Evolutionary conservation across 306 rosid species (phyloP).

Genomic region (Inga leiocalycina): DNA sequence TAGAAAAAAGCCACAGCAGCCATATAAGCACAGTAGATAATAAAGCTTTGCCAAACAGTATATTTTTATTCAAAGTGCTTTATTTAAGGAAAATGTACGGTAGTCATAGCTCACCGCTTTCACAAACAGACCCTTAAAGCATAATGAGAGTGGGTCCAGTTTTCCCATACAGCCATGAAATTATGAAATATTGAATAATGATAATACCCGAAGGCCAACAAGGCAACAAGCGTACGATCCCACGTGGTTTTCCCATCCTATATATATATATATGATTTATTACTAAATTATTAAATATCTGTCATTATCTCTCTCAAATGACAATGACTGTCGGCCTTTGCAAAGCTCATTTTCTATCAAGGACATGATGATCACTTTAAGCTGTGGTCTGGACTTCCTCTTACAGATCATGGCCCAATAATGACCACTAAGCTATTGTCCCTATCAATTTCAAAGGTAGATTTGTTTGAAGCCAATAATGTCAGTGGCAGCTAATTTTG

Average conservation of each 20-base stretch:
- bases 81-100: no score
- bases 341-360: not conserved
- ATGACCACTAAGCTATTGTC: not conserved
- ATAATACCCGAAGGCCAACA: not conserved
- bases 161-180: not conserved
- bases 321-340: not conserved
- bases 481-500: not conserved
- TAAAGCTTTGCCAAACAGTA: no score
- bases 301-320: not conserved
- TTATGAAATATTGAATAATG: not conserved
- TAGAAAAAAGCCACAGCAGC: no score
- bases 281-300: not conserved
- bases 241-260: not conserved
- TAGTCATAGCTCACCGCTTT: no score
- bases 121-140: no score
- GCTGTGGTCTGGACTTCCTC: not conserved
- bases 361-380: not conserved
- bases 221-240: not conserved
- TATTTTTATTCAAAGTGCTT: no score
- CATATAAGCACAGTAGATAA: no score
- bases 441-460: not conserved
- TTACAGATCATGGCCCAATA: not conserved
- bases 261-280: not conserved
- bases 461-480: not conserved
- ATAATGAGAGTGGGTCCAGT: slow-evolving; percentile 3